A percentile compares a stretch with the other conserved stretches of the same genome.
Conservation (phyloP, 2,329 filamentous ascomycete genomes). For the Sarocladiaceae sp. region DNA sequence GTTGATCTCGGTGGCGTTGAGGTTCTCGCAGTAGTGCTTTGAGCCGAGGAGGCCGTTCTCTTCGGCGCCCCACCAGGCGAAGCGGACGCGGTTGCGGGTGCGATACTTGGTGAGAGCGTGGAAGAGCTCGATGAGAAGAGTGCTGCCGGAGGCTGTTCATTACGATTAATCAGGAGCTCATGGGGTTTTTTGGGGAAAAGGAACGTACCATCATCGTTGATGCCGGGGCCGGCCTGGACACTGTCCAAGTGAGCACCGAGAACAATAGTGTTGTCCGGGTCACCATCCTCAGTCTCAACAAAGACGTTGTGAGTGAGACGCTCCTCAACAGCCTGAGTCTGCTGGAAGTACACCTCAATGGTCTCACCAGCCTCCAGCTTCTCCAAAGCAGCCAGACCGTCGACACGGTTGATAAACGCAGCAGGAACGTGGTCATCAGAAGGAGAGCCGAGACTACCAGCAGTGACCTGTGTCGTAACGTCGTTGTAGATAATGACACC, state of each 20-base stretch:
- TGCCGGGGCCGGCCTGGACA: constrained; percentile 38
- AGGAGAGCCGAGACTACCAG: constrained; percentile 21
- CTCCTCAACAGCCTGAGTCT: constrained; percentile 29
- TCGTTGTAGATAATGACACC: constrained; percentile 28
- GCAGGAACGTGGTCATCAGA: constrained; percentile 24
- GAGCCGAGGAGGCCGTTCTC: constrained; percentile 35
- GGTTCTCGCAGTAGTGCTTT: constrained; percentile 31
- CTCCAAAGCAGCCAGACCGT: constrained; percentile 21
- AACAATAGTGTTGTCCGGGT: constrained; percentile 36
- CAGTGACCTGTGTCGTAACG: constrained; percentile 24
- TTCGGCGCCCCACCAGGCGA: constrained; percentile 42
- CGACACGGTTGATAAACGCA: constrained; percentile 25
- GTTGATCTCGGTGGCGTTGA: constrained; percentile 25
- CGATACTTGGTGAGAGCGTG: constrained; percentile 30
- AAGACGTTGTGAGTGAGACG: constrained; percentile 40
- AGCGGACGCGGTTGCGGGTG: constrained; percentile 33
- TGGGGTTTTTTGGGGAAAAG: not conserved
- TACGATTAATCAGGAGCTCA: not conserved
- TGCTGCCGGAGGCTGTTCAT: constrained; percentile 27
- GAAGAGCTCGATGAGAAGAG: constrained; percentile 36
- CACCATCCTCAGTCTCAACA: constrained; percentile 39
- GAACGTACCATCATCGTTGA: constrained; percentile 38
- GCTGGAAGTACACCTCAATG: constrained; percentile 30
- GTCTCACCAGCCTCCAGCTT: constrained; percentile 27
- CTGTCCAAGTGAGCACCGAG: constrained; percentile 40